These are phyloP conservation scores for Rugonectria rugulosa DNA, from an alignment of 2,329 filamentous ascomycete genomes.

Conservation along the genomic window DNA sequence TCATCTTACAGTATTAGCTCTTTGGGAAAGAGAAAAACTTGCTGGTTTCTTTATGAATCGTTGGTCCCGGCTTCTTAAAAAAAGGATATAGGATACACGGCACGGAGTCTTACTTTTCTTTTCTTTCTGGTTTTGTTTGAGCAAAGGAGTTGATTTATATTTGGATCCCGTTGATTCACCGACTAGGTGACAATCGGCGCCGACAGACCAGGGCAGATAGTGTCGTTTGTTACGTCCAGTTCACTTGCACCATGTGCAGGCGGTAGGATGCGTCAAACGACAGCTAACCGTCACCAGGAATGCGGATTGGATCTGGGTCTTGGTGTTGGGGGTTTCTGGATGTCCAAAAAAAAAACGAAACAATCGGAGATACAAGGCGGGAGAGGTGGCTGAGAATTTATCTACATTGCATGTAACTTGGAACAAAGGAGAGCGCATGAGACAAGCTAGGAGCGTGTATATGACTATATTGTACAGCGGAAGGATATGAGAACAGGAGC, in stretches of 20 bases:
- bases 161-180: slow-evolving; percentile 14
- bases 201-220: slow-evolving; percentile 4
- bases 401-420: too few species aligned
- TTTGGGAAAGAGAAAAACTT: slow-evolving; percentile 33
- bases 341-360: slow-evolving; percentile 14
- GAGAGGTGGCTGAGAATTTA: neutral
- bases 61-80: slow-evolving; percentile 36
- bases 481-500: too few species aligned
- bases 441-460: too few species aligned
- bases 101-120: slow-evolving; percentile 35
- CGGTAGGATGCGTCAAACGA: neutral
- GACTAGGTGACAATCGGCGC: neutral
- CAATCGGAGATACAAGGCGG: slow-evolving; percentile 7
- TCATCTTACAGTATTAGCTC: slow-evolving; percentile 27
- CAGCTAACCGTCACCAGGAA: neutral
- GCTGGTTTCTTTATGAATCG: slow-evolving; percentile 34
- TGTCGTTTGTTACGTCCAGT: neutral
- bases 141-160: slow-evolving; percentile 24
- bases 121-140: slow-evolving; percentile 19
- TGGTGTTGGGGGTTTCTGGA: slow-evolving; percentile 24
- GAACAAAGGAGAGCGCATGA: too few species aligned
- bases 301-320: slow-evolving; percentile 8
- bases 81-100: slow-evolving; percentile 43
- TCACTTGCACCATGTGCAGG: neutral
- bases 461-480: too few species aligned